Evolutionary conservation across 164 flowering plant species (phyloP), one percentile per base, ranked within the genome.

Genomic region (Aristolochia contorta): DNA sequence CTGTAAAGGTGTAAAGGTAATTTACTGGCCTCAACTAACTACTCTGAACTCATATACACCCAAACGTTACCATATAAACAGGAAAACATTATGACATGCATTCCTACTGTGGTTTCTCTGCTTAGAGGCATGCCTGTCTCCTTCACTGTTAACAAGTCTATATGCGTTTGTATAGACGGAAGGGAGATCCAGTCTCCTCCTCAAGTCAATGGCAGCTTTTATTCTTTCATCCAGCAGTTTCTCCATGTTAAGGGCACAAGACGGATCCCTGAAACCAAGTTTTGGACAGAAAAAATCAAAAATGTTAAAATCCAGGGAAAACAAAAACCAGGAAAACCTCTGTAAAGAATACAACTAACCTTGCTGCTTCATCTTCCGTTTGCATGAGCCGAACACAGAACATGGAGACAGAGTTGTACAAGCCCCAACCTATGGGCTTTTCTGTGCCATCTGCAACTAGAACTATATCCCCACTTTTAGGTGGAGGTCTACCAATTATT

Each of bases 321-420:
- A 7, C 41, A 30, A 15, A 59, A 9, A 25, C 16, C 14, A 25
- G 62, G 25, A 57, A 24, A 22, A 56, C 53, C 15, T 24, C 19
- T 24, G 18, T 6, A 6, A 22, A 13, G 10, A 15, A 20, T 19
- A 15, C 20, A 1, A 55, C 16, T 50, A 73, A 83, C 98, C 88
- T 73, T 16, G 73, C 49, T 58, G 85, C 83, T 70, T 93, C 98
- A 51, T 88, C 96, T 77, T 90, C 96, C 6, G 87, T 74, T 71
- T 93, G 97, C 98, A 93, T 93, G 24, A 93, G 81, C 23, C 98
- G 83, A 52, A 93, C 97, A 73, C 89, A 81, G 63, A 84, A 93
- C 98, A 93, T 90, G 47, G 97, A 90, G 51, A 78, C 84, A 12
- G 97, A 82, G 75, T 93, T 93, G 65, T 90, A 93, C 60, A 93